These are phyloP conservation scores for Solanum chacoense DNA, from an alignment of 305 asterid species.

Conservation along the genomic window DNA sequence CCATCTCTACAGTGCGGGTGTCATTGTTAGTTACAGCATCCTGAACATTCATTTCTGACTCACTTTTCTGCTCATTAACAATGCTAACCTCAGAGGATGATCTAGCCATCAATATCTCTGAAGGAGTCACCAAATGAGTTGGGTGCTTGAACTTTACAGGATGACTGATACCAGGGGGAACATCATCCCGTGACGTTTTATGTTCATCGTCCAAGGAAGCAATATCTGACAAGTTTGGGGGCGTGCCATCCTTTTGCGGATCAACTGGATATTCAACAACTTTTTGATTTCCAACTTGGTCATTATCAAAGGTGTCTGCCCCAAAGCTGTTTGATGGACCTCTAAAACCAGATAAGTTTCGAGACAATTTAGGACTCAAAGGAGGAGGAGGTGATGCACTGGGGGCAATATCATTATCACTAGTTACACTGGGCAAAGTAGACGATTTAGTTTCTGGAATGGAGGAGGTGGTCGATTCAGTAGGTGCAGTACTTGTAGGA, in stretches of 20 bases:
- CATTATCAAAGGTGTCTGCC: slow-evolving; percentile 28
- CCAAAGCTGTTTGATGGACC: slow-evolving; percentile 55
- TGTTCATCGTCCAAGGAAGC: slow-evolving; percentile 44
- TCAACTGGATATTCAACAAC: slow-evolving; percentile 57
- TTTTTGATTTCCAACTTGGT: slow-evolving; percentile 39
- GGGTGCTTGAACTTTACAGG: slow-evolving; percentile 75
- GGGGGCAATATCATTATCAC: slow-evolving; percentile 32
- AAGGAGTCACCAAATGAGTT: slow-evolving; percentile 87
- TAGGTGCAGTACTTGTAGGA: slow-evolving; percentile 27
- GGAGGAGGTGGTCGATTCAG: slow-evolving; percentile 31
- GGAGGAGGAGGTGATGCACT: slow-evolving; percentile 53
- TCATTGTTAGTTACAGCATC: slow-evolving; percentile 48
- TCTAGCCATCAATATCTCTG: slow-evolving; percentile 74
- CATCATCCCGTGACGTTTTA: slow-evolving; percentile 44
- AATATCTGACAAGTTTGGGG: slow-evolving; percentile 44
- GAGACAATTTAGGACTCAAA: slow-evolving; percentile 64
- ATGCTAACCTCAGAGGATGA: slow-evolving; percentile 56
- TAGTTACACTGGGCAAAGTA: slow-evolving; percentile 28
- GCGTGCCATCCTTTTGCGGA: slow-evolving; percentile 40
- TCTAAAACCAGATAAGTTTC: slow-evolving; percentile 55
- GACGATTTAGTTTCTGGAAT: slow-evolving; percentile 35
- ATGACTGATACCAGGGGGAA: slow-evolving; percentile 34
- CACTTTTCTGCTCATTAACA: slow-evolving; percentile 41
- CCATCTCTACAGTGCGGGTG: slow-evolving; percentile 43
- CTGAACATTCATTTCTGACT: slow-evolving; percentile 41